These are phyloP conservation scores for Scleroderma bovista DNA, from an alignment of 768 basidiomycete species.

Conservation along the genomic window DNA sequence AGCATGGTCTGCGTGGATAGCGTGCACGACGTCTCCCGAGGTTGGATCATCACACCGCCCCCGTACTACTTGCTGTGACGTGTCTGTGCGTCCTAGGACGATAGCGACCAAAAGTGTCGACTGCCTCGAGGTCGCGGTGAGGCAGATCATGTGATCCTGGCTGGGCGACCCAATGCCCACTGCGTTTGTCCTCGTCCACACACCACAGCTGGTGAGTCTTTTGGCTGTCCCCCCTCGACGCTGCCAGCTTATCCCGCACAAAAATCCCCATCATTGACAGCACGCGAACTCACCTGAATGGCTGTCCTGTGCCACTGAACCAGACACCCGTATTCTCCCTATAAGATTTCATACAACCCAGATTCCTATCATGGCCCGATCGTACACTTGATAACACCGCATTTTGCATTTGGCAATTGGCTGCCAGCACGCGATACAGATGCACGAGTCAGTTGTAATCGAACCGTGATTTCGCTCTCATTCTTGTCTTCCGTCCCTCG, in stretches of 20 bases:
- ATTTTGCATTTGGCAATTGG: conserved; percentile 15
- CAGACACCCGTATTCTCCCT: conserved; percentile 18
- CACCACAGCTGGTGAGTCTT: neutral
- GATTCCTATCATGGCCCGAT: conserved; percentile 31
- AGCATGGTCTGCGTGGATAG: no score
- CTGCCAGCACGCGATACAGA: conserved; percentile 21
- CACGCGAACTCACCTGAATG: neutral
- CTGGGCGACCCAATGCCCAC: neutral
- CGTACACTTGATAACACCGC: conserved; percentile 24
- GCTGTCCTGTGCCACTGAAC: neutral
- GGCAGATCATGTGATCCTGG: conserved; percentile 11
- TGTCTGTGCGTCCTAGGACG: neutral
- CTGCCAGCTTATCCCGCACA: conserved; percentile 9
- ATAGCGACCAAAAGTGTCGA: conserved; percentile 1
- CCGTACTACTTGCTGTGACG: neutral
- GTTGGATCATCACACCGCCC: no score
- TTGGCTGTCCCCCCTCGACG: neutral
- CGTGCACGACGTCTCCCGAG: no score
- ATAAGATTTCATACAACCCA: conserved; percentile 8
- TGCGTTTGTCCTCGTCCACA: neutral
- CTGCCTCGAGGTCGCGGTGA: conserved; percentile 24
- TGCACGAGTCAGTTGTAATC: conserved; percentile 20
- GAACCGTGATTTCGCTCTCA: conserved; percentile 16
- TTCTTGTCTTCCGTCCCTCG: conserved; percentile 1
- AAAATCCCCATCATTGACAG: neutral